Percentiles rank a stretch among this genome's conserved stretches.
Evolutionary conservation across 331 rosid species (phyloP).

Genomic region (Malus hybrid): DNA sequence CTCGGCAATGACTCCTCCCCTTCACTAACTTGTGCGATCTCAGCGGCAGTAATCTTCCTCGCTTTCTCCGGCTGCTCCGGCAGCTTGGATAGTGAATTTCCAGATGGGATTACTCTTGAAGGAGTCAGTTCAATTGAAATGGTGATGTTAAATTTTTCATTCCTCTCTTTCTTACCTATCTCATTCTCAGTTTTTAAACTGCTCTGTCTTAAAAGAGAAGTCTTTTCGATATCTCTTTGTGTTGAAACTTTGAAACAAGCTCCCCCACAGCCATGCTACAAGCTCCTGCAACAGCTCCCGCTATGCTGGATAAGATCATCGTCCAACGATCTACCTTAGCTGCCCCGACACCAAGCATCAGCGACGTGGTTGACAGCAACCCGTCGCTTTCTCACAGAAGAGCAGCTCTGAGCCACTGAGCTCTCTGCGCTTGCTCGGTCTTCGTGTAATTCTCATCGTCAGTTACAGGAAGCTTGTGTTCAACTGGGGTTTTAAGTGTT

Average conservation of each 20-base stretch:
- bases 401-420: slow-evolving; percentile 17
- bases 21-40: neutral
- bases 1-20: neutral
- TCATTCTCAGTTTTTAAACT: neutral
- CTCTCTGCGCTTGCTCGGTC: neutral
- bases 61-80: neutral
- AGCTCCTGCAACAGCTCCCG: slow-evolving; percentile 16
- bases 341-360: slow-evolving; percentile 16
- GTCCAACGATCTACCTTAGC: slow-evolving; percentile 6
- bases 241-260: slow-evolving; percentile 13
- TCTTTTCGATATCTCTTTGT: slow-evolving; percentile 15
- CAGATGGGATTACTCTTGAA: slow-evolving; percentile 3
- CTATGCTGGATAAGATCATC: slow-evolving; percentile 5
- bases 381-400: slow-evolving; percentile 1
- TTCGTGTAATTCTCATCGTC: neutral
- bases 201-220: neutral
- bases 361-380: neutral
- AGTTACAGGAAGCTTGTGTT: slow-evolving; percentile 3
- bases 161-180: neutral
- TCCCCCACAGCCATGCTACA: slow-evolving; percentile 24
- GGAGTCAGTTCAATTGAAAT: slow-evolving; percentile 2
- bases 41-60: neutral
- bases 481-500: neutral
- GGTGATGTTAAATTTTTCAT: slow-evolving; percentile 1
- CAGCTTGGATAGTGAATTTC: neutral